Conservation (phyloP, 2,329 filamentous ascomycete species). For the Calonectria leucothoes region DNA sequence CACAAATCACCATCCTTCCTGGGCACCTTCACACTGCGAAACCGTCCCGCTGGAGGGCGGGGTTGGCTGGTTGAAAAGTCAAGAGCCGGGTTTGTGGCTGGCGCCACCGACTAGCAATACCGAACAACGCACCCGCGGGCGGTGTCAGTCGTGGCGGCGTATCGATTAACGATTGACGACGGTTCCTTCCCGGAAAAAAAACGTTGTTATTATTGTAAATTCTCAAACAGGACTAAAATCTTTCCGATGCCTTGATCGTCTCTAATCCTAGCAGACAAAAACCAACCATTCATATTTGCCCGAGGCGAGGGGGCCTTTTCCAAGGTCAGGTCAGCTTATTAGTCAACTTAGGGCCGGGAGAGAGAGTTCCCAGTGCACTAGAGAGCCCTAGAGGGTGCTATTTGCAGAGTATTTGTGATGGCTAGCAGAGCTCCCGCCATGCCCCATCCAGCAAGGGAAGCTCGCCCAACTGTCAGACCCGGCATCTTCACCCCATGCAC, state of each 20-base stretch:
- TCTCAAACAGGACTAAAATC: not conserved
- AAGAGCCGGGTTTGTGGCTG: conserved; percentile 1
- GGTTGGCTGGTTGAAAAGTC: not conserved
- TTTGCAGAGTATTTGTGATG: conserved; percentile 1
- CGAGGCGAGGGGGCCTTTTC: not conserved
- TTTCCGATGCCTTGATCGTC: not conserved
- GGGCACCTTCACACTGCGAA: not conserved
- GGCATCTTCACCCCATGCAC: conserved; percentile 7
- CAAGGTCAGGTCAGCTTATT: conserved; percentile 1
- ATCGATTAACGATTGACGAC: not conserved
- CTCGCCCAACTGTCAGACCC: not conserved
- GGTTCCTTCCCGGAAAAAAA: no score
- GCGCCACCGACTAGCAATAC: not conserved
- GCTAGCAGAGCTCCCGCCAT: not conserved
- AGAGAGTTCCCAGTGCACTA: not conserved
- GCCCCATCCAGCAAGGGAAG: not conserved
- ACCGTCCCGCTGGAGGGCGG: not conserved
- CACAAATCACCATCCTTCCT: not conserved
- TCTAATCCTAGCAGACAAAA: not conserved
- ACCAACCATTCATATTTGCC: not conserved
- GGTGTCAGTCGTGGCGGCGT: not conserved
- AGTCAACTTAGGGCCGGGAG: not conserved
- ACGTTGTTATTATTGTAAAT: not conserved
- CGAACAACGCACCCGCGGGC: conserved; percentile 1
- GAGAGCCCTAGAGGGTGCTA: not conserved